Base-by-base conservation (phyloP, 1,139 yeast species). In the Blastobotrys raffinosifermentans region DNA sequence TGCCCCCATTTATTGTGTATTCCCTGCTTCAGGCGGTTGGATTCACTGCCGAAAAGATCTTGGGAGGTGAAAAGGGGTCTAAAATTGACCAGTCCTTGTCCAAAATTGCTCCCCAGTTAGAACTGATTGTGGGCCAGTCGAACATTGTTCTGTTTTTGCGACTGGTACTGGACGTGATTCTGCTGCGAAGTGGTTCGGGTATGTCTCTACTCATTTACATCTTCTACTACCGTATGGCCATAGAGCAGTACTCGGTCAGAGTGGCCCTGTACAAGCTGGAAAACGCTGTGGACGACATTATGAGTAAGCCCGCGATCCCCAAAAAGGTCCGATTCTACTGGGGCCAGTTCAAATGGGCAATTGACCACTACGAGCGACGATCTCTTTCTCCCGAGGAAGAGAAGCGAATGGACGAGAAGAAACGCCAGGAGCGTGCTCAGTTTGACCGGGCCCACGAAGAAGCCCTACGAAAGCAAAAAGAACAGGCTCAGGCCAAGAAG, bases 221-320 rank as follows among this genome's bases (percentile, higher is more conserved):
- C 8, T 46, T 79, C 21, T 86, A 87, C 62, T 70, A 82, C 57
- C 79, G 85, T 60, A 61, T 83, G 44, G 75, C 94, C 60, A 77
- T 71, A 51, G 93, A 84, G 55, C 80, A 77, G 54, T 77, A 87
- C 10, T 70, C 77, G 19, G 79, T 87, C 39, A 74, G 80, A 61
- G 70, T 75, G 46, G 76, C 78, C 26, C 66, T 86, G 53, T 73
- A 77, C 57, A 66, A 71, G 32, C 63, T 81, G 54, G 87, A 79
- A 54, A 73, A 75, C 25, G 66, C 74, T 43, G 54, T 79, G 38
- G 96, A 87, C 55, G 75, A 77, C 11, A 43, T 73, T 13, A 69
- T 82, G 37, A 66, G 70, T 32, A 65, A 67, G 38, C 67, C 80
- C 29, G 60, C 69, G 22, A 67, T 75, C 16, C 91, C 94, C 3